phyloP scores from a whole-genome alignment of 257 asterid species.

The Linderniella brevidens region DNA sequence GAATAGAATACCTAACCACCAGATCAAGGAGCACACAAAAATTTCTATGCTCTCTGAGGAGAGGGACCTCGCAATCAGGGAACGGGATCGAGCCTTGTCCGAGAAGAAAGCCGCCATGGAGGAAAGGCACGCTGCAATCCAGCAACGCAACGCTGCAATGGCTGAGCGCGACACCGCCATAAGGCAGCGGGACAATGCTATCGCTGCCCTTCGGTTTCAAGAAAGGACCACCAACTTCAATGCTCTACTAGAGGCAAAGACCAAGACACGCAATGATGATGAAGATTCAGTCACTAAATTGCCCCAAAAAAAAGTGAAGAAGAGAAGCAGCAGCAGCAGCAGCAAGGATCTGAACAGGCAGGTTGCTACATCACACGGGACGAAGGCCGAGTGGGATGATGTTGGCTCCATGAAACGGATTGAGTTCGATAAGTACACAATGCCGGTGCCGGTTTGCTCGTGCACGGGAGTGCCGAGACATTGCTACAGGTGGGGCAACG shows the following conservation, averaged over 20 bases:
- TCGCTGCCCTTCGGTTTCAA: slow-evolving; percentile 66
- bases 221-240: slow-evolving; percentile 28
- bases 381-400: too few species aligned
- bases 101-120: slow-evolving; percentile 83
- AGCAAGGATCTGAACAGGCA: slow-evolving; percentile 18
- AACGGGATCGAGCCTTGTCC: slow-evolving; percentile 67
- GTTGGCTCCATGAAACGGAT: slow-evolving; percentile 96
- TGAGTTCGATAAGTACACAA: slow-evolving; percentile 68
- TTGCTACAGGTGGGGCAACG: slow-evolving; percentile 97
- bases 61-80: slow-evolving; percentile 91
- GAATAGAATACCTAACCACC: too few species aligned
- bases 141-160: slow-evolving; percentile 74
- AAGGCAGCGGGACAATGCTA: slow-evolving; percentile 79
- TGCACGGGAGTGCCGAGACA: slow-evolving; percentile 79
- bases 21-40: too few species aligned
- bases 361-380: slow-evolving; percentile 82
- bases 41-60: slow-evolving; percentile 82
- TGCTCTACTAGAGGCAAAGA: too few species aligned
- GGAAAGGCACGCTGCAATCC: slow-evolving; percentile 80
- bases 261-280: too few species aligned
- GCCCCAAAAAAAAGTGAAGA: too few species aligned
- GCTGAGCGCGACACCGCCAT: slow-evolving; percentile 75
- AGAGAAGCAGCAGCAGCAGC: too few species aligned
- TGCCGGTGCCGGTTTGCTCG: slow-evolving; percentile 91
- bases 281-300: too few species aligned